Conservation (phyloP, 176 grass and related monocot species). For the Avena atlantica region DNA sequence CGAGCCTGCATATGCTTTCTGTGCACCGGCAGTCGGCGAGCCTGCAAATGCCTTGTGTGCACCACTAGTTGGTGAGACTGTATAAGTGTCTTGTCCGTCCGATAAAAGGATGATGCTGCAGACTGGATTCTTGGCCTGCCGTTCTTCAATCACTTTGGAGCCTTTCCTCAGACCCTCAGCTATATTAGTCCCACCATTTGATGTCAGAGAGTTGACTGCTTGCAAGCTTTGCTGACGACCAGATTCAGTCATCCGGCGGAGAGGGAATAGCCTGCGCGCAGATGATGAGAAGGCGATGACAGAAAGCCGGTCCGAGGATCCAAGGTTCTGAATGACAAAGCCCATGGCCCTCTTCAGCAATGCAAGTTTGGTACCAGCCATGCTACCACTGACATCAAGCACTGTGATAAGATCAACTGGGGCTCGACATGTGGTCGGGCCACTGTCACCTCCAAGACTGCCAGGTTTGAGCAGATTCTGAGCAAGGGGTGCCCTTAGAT, state of each 20-base stretch:
- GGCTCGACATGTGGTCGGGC: conserved; percentile 50
- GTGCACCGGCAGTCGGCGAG: conserved; percentile 17
- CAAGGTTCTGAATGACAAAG: conserved; percentile 96
- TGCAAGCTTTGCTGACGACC: conserved; percentile 73
- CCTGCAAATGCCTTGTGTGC: conserved; percentile 30
- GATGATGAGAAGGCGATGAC: conserved; percentile 90
- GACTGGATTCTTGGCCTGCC: conserved; percentile 88
- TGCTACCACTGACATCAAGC: conserved; percentile 97
- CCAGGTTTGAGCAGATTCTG: conserved; percentile 33
- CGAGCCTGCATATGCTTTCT: conserved; percentile 9
- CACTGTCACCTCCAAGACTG: conserved; percentile 32
- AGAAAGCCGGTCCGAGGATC: conserved; percentile 76
- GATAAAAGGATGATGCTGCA: conserved; percentile 94
- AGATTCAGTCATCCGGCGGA: conserved; percentile 79
- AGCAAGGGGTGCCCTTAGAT: conserved; percentile 78
- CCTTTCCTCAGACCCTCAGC: conserved; percentile 91
- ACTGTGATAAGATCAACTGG: conserved; percentile 92
- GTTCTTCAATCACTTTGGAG: conserved; percentile 85
- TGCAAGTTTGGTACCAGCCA: conserved; percentile 92
- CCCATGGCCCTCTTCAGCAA: conserved; percentile 96
- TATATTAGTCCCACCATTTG: conserved; percentile 91
- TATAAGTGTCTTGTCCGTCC: conserved; percentile 92
- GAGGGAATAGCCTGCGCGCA: conserved; percentile 81
- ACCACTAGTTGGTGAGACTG: conserved; percentile 60
- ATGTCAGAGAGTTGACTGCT: conserved; percentile 76